Conservation (phyloP, 2,329 filamentous ascomycete species). For the Graphilbum ipis-grandicollis region DNA sequence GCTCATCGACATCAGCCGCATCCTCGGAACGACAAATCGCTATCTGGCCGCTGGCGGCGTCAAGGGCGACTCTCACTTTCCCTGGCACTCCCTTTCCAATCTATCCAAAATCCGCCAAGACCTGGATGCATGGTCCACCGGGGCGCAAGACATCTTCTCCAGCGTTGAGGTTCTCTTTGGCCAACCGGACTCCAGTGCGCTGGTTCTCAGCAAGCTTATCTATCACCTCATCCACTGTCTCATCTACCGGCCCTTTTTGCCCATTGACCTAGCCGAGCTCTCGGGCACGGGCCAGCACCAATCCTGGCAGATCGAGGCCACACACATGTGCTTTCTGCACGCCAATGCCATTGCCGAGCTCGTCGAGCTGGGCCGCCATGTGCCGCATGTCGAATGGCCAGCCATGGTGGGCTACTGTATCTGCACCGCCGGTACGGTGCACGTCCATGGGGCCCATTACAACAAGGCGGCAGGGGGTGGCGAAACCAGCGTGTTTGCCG, state of each 20-base stretch:
- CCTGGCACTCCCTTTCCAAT: conserved; percentile 75
- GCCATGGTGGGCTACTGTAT: conserved; percentile 77
- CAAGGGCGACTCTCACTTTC: conserved; percentile 79
- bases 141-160: conserved; percentile 62
- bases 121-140: conserved; percentile 69
- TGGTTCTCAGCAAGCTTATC: conserved; percentile 71
- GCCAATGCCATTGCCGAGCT: conserved; percentile 77
- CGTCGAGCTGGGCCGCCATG: conserved; percentile 60
- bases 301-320: conserved; percentile 84
- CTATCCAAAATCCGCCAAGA: conserved; percentile 75
- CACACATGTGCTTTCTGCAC: conserved; percentile 71
- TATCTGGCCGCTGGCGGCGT: conserved; percentile 75
- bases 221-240: conserved; percentile 79
- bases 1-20: conserved; percentile 70
- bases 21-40: conserved; percentile 66
- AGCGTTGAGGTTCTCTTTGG: conserved; percentile 60
- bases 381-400: conserved; percentile 65
- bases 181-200: conserved; percentile 58
- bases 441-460: conserved; percentile 75
- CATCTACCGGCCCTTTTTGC: conserved; percentile 73
- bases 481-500: conserved; percentile 45
- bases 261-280: conserved; percentile 67
- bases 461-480: conserved; percentile 27
- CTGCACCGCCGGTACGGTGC: conserved; percentile 72
- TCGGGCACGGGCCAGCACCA: conserved; percentile 69